Conservation (phyloP, 306 rosid species). For the Sechiopsis laciniata region DNA sequence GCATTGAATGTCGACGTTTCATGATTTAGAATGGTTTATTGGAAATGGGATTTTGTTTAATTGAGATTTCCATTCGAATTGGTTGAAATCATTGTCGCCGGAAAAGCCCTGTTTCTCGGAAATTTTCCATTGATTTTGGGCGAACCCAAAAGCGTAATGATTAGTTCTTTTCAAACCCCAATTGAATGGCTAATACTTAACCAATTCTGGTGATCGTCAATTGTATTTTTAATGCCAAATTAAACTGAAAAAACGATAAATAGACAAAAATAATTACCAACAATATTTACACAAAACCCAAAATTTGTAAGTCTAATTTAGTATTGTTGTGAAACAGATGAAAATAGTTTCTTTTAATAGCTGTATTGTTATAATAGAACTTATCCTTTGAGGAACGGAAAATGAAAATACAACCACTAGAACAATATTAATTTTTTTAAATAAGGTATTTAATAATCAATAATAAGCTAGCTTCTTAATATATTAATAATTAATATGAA, state of each 20-base stretch:
- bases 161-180: conserved; percentile 15
- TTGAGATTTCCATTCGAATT: background rate
- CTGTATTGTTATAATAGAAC: too few species aligned
- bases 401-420: too few species aligned
- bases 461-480: too few species aligned
- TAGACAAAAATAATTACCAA: background rate
- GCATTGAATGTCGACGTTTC: conserved; percentile 25
- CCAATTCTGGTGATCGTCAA: background rate
- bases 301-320: background rate
- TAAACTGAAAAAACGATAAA: background rate
- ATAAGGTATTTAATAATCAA: too few species aligned
- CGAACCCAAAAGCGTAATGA: background rate
- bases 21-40: background rate
- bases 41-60: background rate
- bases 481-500: too few species aligned
- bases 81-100: background rate
- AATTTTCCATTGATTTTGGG: conserved; percentile 21
- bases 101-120: conserved; percentile 6
- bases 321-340: background rate
- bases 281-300: background rate
- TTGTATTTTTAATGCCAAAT: background rate
- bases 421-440: too few species aligned
- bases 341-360: background rate
- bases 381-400: too few species aligned
- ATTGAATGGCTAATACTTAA: conserved; percentile 17